These are phyloP conservation scores for Diatrype stigma DNA, from an alignment of 2,329 filamentous ascomycete species.

Conservation along the genomic window DNA sequence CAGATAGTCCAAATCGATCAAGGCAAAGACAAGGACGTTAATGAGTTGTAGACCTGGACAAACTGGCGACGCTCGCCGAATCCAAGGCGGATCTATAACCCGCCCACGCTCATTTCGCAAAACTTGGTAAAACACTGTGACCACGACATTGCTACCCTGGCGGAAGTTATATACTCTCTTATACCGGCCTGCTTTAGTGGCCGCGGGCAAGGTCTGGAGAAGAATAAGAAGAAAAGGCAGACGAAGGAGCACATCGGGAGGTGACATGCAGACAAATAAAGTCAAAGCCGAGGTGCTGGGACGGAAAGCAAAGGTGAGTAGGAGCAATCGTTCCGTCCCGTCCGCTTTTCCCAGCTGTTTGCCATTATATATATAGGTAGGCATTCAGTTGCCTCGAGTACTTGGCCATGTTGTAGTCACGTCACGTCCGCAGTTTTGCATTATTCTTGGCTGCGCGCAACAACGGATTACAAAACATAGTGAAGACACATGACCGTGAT, in stretches of 20 bases:
- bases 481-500: too few species aligned
- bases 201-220: slow-evolving; percentile 14
- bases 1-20: neutral
- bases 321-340: neutral
- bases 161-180: neutral
- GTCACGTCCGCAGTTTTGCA: too few species aligned
- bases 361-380: too few species aligned
- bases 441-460: too few species aligned
- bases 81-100: slow-evolving; percentile 4
- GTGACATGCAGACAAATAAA: slow-evolving; percentile 37
- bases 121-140: neutral
- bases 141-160: slow-evolving; percentile 1
- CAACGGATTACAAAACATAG: too few species aligned
- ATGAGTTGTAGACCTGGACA: slow-evolving; percentile 13
- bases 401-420: too few species aligned
- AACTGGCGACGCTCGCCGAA: slow-evolving; percentile 13
- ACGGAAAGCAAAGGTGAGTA: slow-evolving; percentile 30
- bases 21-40: slow-evolving; percentile 2
- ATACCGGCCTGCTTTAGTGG: slow-evolving; percentile 11
- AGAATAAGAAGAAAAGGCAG: slow-evolving; percentile 2
- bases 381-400: too few species aligned
- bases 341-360: neutral
- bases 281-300: slow-evolving; percentile 43
- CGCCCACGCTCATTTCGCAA: neutral
- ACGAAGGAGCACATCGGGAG: slow-evolving; percentile 11